Base-by-base conservation (phyloP, 2,329 filamentous ascomycete genomes). In the Clathrospora elynae region DNA sequence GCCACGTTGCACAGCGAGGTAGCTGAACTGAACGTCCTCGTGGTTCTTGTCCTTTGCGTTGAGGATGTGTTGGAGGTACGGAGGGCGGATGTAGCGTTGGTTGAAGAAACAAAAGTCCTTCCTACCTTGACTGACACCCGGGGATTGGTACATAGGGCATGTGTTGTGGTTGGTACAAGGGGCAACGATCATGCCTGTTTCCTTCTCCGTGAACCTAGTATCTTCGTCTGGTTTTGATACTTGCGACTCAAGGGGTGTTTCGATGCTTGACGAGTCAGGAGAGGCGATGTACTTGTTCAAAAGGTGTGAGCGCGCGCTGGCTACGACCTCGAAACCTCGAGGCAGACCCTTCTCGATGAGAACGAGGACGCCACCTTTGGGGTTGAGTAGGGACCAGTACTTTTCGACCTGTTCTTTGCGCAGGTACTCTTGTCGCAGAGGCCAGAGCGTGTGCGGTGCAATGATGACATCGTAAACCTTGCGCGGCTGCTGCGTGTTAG, bases 381-480 rank as follows among this genome's bases (percentile, higher is more conserved):
- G 87, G 37, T 87, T 88, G 3, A 96, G 77, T 35, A 96, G 77
- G 10, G 83, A 85, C 93, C 93, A 99, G 1, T 97, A 80, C 48
- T 95, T 96, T 62, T 95, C 84, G 13, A 96, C 76, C 37, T 93
- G 78, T 22, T 86, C 81, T 62, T 88, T 91, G 31, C 91, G 86
- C 60, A 87, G 76, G 59, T 85, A 88, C 8, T 87, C 85, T 64
- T 92, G 86, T 46, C 85, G 82, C 3, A 93, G 71, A 1, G 84
- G 81, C 70, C 95, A 85, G 14, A 99, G 77, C 3, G 85, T 80
- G 64, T 99, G 90, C 2, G 90, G 88, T 1, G 90, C 91, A 52
- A 99, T 85, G 55, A 99, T 89, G 4, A 99, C 72, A 63, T 99
- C 93, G 67, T 86, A 96, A 29, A 83, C 80, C 71, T 97, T 96